A percentile compares a stretch with the other conserved stretches of the same genome.
phyloP scores from a whole-genome alignment of 169 alveolate genomes.

The Plasmodium sp. region DNA sequence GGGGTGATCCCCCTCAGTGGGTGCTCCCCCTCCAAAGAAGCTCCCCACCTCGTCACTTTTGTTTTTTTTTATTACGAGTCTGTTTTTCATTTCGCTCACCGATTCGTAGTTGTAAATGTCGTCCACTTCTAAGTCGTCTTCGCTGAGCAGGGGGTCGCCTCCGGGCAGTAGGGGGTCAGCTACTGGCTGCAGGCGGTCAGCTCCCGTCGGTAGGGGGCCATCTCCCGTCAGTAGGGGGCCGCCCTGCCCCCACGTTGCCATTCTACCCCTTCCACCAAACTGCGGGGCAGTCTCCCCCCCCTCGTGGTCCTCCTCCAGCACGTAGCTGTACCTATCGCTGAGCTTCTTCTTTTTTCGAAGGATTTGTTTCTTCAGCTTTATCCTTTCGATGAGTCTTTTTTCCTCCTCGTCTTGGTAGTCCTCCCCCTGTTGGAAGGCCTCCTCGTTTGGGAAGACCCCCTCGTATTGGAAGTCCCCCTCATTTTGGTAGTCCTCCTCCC shows the following conservation, averaged over 20 bases:
- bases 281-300: neutral
- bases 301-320: neutral
- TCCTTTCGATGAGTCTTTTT: conserved; percentile 55
- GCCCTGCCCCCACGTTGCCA: neutral
- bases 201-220: neutral
- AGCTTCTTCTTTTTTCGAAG: conserved; percentile 48
- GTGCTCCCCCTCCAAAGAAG: neutral
- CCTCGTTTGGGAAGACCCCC: neutral
- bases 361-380: conserved; percentile 62
- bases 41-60: conserved; percentile 6
- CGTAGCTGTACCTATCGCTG: neutral
- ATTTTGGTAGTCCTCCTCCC: neutral
- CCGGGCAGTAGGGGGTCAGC: neutral
- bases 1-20: neutral
- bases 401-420: conserved; percentile 49
- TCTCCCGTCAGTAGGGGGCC: neutral
- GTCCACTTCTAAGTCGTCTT: conserved; percentile 50
- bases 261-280: neutral
- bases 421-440: neutral
- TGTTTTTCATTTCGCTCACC: conserved; percentile 33
- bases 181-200: neutral
- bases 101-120: conserved; percentile 69
- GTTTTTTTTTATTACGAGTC: conserved; percentile 46
- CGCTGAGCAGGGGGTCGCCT: neutral
- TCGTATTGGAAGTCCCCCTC: neutral